phyloP scores from a whole-genome alignment of 495 filamentous ascomycete species.

The Recurvomyces mirabilis region DNA sequence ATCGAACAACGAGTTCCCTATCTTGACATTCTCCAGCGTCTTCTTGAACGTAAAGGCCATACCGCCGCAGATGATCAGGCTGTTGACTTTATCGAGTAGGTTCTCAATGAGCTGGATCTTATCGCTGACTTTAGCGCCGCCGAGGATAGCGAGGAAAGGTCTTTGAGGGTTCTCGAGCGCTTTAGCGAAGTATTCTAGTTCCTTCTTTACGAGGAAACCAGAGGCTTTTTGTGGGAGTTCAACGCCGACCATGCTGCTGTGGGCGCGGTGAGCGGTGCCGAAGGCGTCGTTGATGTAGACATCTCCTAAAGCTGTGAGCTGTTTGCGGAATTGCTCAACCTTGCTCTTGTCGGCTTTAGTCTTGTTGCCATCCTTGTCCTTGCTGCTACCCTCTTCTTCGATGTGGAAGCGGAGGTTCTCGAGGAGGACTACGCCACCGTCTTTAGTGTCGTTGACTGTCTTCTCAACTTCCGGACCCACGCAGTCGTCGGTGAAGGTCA shows the following conservation, averaged over 20 bases:
- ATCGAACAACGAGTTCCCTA: constrained; percentile 88
- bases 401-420: constrained; percentile 97
- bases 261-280: constrained; percentile 92
- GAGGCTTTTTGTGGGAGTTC: constrained; percentile 91
- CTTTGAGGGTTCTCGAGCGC: constrained; percentile 86
- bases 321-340: constrained; percentile 88
- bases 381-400: constrained; percentile 92
- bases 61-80: constrained; percentile 88
- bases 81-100: constrained; percentile 92
- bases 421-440: constrained; percentile 77
- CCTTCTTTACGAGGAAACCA: constrained; percentile 99
- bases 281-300: constrained; percentile 99
- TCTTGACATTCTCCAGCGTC: constrained; percentile 77
- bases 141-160: constrained; percentile 97
- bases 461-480: constrained; percentile 85
- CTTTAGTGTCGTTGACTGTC: constrained; percentile 69
- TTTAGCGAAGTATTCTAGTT: constrained; percentile 98
- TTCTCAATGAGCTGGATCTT: constrained; percentile 99
- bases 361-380: constrained; percentile 90
- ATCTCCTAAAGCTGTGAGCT: constrained; percentile 86
- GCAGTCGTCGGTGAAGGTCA: constrained; percentile 83
- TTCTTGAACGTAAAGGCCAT: constrained; percentile 99
- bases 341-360: constrained; percentile 84
- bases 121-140: constrained; percentile 95
- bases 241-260: constrained; percentile 98